A percentile compares a stretch with the other conserved stretches of the same genome.
Conservation (phyloP, 306 rosid species). For the Fagus sylvatica region DNA sequence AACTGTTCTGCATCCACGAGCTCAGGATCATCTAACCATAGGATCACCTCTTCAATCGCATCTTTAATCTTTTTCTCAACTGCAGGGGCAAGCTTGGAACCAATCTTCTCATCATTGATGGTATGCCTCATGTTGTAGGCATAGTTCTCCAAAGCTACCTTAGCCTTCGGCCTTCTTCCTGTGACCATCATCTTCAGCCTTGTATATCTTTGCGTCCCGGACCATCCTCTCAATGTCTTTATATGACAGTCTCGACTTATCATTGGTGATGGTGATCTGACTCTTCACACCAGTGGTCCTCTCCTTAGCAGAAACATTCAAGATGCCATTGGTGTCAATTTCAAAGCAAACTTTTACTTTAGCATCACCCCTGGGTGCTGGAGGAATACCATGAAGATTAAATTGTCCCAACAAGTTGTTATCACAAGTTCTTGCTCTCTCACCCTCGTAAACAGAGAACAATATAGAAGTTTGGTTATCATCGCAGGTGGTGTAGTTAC, state of each 20-base stretch:
- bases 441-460: constrained; percentile 19
- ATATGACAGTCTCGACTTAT: constrained; percentile 6
- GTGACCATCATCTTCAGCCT: too few relatives aligned
- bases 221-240: constrained; percentile 18
- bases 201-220: too few relatives aligned
- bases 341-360: not conserved
- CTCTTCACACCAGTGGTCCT: constrained; percentile 1
- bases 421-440: not conserved
- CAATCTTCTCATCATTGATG: constrained; percentile 17
- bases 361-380: constrained; percentile 9
- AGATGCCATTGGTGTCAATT: not conserved
- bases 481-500: not conserved
- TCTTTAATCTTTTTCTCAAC: constrained; percentile 17
- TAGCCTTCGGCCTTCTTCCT: too few relatives aligned
- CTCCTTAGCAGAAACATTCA: constrained; percentile 25
- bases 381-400: not conserved
- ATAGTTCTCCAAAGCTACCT: too few relatives aligned
- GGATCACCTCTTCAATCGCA: constrained; percentile 3
- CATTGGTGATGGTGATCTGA: constrained; percentile 28
- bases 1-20: constrained; percentile 14
- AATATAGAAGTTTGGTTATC: constrained; percentile 14
- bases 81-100: not conserved
- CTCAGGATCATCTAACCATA: constrained; percentile 16
- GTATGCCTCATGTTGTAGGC: constrained; percentile 18
- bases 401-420: constrained; percentile 22